phyloP scores from a whole-genome alignment of 1,139 yeast species.

The Insectozyma bohioensis region DNA sequence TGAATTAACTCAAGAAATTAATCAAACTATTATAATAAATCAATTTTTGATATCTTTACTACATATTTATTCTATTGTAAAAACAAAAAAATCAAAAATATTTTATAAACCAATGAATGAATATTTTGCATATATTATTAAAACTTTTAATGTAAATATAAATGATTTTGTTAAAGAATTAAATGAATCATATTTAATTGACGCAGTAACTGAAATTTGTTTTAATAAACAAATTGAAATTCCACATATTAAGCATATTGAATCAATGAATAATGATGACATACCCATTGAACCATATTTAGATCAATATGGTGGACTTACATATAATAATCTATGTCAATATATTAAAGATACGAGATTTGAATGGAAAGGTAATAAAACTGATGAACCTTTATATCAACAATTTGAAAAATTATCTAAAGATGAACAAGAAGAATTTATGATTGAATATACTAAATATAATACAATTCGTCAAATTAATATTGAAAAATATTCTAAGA shows the following conservation, averaged over 20 bases:
- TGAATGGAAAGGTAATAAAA: slow-evolving; percentile 9
- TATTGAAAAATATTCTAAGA: slow-evolving; percentile 24
- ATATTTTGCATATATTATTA: slow-evolving; percentile 7
- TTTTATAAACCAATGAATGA: slow-evolving; percentile 9
- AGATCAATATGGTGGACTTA: slow-evolving; percentile 20
- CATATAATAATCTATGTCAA: slow-evolving; percentile 20
- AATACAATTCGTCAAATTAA: slow-evolving; percentile 25
- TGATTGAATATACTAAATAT: slow-evolving; percentile 24
- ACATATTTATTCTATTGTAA: slow-evolving; percentile 9
- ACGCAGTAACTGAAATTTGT: slow-evolving; percentile 10
- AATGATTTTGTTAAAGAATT: slow-evolving; percentile 2
- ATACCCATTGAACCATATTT: slow-evolving; percentile 17
- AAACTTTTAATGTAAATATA: slow-evolving; percentile 5
- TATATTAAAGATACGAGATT: slow-evolving; percentile 19
- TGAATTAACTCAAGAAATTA: too few relatives aligned
- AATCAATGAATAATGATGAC: background rate
- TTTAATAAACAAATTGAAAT: slow-evolving; percentile 4
- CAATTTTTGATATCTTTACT: slow-evolving; percentile 8
- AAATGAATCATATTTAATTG: slow-evolving; percentile 3
- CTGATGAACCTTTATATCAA: slow-evolving; percentile 5
- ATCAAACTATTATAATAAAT: too few relatives aligned
- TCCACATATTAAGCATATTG: background rate
- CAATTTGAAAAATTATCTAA: slow-evolving; percentile 10
- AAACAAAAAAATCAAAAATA: slow-evolving; percentile 1
- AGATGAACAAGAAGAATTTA: slow-evolving; percentile 16